Evolutionary conservation across 441 rosid species (phyloP).

Genomic region (Codiaeum variegatum): DNA sequence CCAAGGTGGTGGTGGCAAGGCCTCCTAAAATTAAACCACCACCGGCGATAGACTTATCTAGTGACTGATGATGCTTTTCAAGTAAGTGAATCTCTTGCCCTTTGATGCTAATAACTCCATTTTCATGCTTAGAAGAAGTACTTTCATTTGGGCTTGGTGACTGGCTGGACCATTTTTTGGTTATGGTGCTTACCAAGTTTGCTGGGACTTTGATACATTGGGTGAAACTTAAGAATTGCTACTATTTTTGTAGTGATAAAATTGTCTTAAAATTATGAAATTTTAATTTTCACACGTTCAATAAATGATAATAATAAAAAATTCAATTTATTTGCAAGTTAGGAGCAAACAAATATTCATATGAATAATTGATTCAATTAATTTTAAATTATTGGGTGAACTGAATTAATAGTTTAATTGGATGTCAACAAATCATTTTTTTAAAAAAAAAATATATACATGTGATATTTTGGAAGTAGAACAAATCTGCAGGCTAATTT

Average conservation of each 20-base stretch:
- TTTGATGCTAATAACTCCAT: slow-evolving; percentile 9
- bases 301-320: no score
- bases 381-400: no score
- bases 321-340: no score
- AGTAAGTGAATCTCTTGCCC: slow-evolving; percentile 21
- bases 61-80: slow-evolving; percentile 36
- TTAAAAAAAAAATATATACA: no score
- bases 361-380: no score
- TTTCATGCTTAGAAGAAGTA: background rate
- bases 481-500: background rate
- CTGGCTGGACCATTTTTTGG: background rate
- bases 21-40: slow-evolving; percentile 61
- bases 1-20: slow-evolving; percentile 62
- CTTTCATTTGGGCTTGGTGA: slow-evolving; percentile 11
- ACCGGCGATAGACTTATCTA: slow-evolving; percentile 61
- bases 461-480: background rate
- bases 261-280: no score
- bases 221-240: no score
- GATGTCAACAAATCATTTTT: no score
- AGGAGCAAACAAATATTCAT: no score
- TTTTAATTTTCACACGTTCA: no score
- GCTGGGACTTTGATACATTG: slow-evolving; percentile 29
- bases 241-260: background rate
- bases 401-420: no score
- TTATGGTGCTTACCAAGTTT: slow-evolving; percentile 43